Conservation (phyloP, 345 rosid species). For the Moricandia arvensis region DNA sequence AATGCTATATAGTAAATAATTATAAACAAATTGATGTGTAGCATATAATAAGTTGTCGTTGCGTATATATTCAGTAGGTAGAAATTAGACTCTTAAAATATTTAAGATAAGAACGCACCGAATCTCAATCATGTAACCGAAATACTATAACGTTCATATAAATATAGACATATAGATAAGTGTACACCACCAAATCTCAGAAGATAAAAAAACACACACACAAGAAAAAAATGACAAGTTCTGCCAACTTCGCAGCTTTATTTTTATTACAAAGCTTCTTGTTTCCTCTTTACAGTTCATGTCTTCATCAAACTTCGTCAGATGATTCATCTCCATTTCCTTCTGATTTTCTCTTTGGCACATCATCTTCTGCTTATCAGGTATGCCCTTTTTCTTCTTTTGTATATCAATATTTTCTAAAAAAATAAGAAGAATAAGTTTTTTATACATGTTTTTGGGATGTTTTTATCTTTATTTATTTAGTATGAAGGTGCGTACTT, state of each 20-base stretch:
- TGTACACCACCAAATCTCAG: background rate
- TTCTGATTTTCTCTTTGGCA: conserved; percentile 62
- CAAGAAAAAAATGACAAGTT: conserved; percentile 15
- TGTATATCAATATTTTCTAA: background rate
- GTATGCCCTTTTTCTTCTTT: conserved; percentile 23
- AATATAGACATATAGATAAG: conserved; percentile 18
- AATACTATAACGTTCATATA: conserved; percentile 2
- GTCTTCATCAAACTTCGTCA: conserved; percentile 14
- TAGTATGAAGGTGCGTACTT: conserved; percentile 61
- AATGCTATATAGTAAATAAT: too few relatives aligned
- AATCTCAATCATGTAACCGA: conserved; percentile 8
- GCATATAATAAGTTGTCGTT: background rate
- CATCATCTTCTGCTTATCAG: conserved; percentile 85
- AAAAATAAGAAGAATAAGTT: too few relatives aligned
- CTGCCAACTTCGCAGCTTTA: background rate
- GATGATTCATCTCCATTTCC: conserved; percentile 41
- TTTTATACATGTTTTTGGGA: background rate
- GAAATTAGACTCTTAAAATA: background rate
- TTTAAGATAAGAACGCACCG: conserved; percentile 7
- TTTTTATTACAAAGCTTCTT: conserved; percentile 23
- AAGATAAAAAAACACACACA: background rate
- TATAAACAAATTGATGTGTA: too few relatives aligned
- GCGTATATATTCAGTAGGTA: conserved; percentile 17
- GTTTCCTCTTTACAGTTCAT: conserved; percentile 13
- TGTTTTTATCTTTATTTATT: background rate